phyloP scores from a whole-genome alignment of 1,284 basidiomycete genomes.

The Ustilago loliicola region DNA sequence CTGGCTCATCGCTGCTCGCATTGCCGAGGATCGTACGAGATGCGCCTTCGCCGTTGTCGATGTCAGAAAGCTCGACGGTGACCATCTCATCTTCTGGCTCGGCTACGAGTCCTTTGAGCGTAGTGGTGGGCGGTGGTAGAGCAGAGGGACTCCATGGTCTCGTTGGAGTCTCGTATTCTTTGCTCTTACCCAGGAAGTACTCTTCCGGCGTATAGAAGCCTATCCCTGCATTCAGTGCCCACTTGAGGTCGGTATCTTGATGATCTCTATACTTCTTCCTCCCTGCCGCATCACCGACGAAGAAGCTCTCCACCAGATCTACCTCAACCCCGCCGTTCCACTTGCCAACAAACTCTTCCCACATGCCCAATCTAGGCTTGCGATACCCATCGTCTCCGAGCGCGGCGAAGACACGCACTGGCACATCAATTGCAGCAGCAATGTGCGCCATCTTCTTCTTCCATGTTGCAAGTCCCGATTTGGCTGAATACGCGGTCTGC shows the following conservation, averaged over 20 bases:
- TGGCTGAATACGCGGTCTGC: constrained; percentile 33
- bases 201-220: constrained; percentile 66
- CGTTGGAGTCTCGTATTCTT: constrained; percentile 29
- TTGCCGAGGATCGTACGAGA: constrained; percentile 9
- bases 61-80: constrained; percentile 11
- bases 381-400: constrained; percentile 59
- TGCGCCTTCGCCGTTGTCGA: constrained; percentile 4
- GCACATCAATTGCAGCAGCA: constrained; percentile 48
- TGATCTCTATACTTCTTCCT: constrained; percentile 52
- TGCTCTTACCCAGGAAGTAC: constrained; percentile 51
- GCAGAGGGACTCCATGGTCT: constrained; percentile 35
- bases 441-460: constrained; percentile 56
- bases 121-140: neutral
- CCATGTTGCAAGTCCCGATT: constrained; percentile 42
- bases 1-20: constrained; percentile 34
- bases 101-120: constrained; percentile 21
- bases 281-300: constrained; percentile 68
- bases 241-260: constrained; percentile 65
- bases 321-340: constrained; percentile 41
- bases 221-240: constrained; percentile 65
- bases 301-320: constrained; percentile 52
- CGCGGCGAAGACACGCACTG: constrained; percentile 57
- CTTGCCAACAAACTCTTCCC: constrained; percentile 29
- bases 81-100: constrained; percentile 30
- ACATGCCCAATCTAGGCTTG: constrained; percentile 63